Evolutionary conservation across 306 rosid genomes (phyloP), one percentile per base, ranked within the genome.

Genomic region (Rosa multiflora): DNA sequence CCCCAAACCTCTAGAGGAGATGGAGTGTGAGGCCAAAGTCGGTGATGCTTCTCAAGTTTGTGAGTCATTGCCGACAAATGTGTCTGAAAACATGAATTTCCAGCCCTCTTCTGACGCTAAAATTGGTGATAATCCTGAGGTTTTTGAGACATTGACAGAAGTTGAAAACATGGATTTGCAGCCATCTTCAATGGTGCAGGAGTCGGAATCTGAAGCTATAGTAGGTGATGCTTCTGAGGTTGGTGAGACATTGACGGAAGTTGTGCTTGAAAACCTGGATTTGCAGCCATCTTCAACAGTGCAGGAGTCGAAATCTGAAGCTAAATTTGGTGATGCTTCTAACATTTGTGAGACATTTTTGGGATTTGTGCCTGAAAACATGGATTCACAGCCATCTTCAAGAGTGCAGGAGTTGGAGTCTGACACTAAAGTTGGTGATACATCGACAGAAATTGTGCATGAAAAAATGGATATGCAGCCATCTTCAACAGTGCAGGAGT

Each of bases 301-400:
- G n/a, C 44, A 13, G 42, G 69, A 63, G 8, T 20, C 3, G 12
- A 29, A 6, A n/a, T 18, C 26, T 73, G 79, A 84, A 62, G 73
- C 71, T 68, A 74, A 81, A 61, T 62, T 46, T 44, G 44, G 26
- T 76, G 79, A 69, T 77, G 61, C 58, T 74, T 61, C 81, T 69
- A 73, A n/a, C 32, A 29, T 70, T 67, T 43, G 81, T 67, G 82
- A 67, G 35, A 17, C n/a, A 59, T 74, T 78, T 47, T 43, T 48
- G 6, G 70, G 55, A 49, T 4, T 13, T 49, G 17, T 49, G 3
- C 44, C 55, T 13, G 74, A 83, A 51, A 64, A 14, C 49, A 15
- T 40, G 12, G 82, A 70, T 72, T 78, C 80, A 51, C 69, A 64
- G 48, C 81, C 32, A 26, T 75, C 35, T 12, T 39, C 55, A 2